A percentile compares a stretch with the other conserved stretches of the same genome.
Evolutionary conservation across 2,329 filamentous ascomycete genomes (phyloP).

Genomic region (Colletotrichum lini): DNA sequence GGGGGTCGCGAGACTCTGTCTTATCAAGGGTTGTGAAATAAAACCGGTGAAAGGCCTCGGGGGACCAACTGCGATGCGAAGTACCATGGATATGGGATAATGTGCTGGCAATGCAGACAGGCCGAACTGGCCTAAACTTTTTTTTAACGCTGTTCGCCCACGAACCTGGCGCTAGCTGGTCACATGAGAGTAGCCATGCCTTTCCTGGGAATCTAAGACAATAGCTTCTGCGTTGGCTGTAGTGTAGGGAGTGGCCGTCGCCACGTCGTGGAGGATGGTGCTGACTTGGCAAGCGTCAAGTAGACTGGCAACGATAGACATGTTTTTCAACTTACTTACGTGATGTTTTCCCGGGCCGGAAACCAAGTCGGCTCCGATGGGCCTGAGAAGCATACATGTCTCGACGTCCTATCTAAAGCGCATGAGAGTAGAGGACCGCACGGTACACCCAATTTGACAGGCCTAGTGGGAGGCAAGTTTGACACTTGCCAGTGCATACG

Average conservation of each 20-base stretch:
- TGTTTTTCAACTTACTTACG: not conserved
- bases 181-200: not conserved
- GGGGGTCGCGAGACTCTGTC: not conserved
- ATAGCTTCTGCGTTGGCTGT: not conserved
- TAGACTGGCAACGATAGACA: not conserved
- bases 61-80: not conserved
- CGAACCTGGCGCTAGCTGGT: not conserved
- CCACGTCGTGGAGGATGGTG: not conserved
- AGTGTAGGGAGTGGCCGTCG: too few species aligned
- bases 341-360: not conserved
- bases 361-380: not conserved
- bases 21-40: not conserved
- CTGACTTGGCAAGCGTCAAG: conserved; percentile 4
- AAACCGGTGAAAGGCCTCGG: not conserved
- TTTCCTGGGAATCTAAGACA: not conserved
- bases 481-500: not conserved
- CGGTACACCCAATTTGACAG: not conserved
- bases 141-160: not conserved
- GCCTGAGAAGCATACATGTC: not conserved
- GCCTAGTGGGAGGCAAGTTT: not conserved
- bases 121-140: not conserved
- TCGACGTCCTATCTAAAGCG: not conserved
- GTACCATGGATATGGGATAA: not conserved
- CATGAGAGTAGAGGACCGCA: too few species aligned
- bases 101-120: conserved; percentile 4